These are phyloP conservation scores for Populus simonii DNA, from an alignment of 345 rosid species.

Conservation along the genomic window DNA sequence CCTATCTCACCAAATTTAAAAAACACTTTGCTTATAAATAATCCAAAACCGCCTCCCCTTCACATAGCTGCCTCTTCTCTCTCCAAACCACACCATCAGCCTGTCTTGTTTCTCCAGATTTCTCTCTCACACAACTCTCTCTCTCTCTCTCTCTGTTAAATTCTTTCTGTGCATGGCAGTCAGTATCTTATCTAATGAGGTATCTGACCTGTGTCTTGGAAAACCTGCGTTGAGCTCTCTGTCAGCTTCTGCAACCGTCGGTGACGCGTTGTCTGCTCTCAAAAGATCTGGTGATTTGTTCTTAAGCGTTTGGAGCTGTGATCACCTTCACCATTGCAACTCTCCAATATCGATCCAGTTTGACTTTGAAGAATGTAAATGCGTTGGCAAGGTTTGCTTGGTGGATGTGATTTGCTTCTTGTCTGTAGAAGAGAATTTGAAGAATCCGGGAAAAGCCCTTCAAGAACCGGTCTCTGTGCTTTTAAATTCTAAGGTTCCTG, in stretches of 20 bases:
- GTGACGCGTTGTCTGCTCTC: conserved; percentile 52
- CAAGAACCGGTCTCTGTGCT: conserved; percentile 36
- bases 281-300: conserved; percentile 35
- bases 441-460: conserved; percentile 39
- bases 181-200: conserved; percentile 37
- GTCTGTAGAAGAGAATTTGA: conserved; percentile 45
- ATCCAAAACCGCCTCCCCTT: too few relatives aligned
- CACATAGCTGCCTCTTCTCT: too few relatives aligned
- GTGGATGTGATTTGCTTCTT: conserved; percentile 61
- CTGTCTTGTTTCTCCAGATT: too few relatives aligned
- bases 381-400: conserved; percentile 67
- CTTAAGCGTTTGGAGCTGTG: conserved; percentile 64
- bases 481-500: conserved; percentile 31
- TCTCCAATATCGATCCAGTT: background rate
- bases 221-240: conserved; percentile 61
- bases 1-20: too few relatives aligned
- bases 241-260: conserved; percentile 51
- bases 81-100: too few relatives aligned
- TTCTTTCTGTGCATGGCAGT: conserved; percentile 54
- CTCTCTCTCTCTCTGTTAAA: too few relatives aligned
- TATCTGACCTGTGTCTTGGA: conserved; percentile 67
- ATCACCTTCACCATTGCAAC: background rate
- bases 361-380: conserved; percentile 31
- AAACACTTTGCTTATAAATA: too few relatives aligned
- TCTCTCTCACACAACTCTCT: background rate